Conservation (phyloP, 495 filamentous ascomycete species). For the Jackrogersella multiformis region DNA sequence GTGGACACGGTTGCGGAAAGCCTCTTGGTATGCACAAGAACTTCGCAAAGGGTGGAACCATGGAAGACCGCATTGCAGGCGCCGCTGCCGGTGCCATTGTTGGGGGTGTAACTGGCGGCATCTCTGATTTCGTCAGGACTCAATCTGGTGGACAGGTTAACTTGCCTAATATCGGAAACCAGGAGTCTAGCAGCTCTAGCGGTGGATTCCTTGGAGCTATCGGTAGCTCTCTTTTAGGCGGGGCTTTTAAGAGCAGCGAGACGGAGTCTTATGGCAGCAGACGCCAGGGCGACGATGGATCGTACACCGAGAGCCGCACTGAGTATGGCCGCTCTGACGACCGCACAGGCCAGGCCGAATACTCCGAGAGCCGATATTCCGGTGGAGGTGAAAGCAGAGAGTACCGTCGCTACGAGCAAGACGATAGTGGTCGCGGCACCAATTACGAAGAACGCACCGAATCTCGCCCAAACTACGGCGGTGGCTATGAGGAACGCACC, state of each 20-base stretch:
- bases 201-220: slow-evolving; percentile 55
- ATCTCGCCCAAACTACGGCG: slow-evolving; percentile 39
- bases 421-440: slow-evolving; percentile 49
- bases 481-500: slow-evolving; percentile 48
- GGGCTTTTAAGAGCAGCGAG: slow-evolving; percentile 53
- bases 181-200: slow-evolving; percentile 41
- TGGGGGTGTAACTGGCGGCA: slow-evolving; percentile 54
- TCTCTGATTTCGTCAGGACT: slow-evolving; percentile 46
- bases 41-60: slow-evolving; percentile 46
- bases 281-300: slow-evolving; percentile 51
- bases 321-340: slow-evolving; percentile 57
- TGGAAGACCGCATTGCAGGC: slow-evolving; percentile 58
- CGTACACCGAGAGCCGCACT: slow-evolving; percentile 53
- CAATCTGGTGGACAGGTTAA: slow-evolving; percentile 47
- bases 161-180: slow-evolving; percentile 39
- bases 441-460: slow-evolving; percentile 48
- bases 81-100: slow-evolving; percentile 58
- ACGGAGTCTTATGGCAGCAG: slow-evolving; percentile 53
- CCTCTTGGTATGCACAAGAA: slow-evolving; percentile 59
- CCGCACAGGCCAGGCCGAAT: slow-evolving; percentile 59
- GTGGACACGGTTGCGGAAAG: slow-evolving; percentile 82
- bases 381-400: slow-evolving; percentile 56
- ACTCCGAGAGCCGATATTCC: slow-evolving; percentile 53
- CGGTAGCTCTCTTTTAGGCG: slow-evolving; percentile 58
- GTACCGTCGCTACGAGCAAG: slow-evolving; percentile 56